phyloP scores from a whole-genome alignment of 345 rosid genomes.

The Theobroma cacao region DNA sequence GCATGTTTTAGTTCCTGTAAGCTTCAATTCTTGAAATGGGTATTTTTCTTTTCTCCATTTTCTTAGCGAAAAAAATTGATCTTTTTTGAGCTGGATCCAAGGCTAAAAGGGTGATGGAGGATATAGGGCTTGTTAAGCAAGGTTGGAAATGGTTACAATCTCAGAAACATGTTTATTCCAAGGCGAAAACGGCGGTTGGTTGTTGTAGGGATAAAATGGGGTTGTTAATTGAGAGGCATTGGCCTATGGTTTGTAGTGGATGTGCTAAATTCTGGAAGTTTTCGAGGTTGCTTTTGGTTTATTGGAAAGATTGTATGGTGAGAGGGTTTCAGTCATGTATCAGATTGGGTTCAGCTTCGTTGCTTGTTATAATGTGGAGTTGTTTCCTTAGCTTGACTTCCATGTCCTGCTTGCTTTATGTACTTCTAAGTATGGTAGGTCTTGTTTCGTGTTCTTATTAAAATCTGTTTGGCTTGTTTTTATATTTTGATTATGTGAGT shows the following conservation, averaged over 20 bases:
- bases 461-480: neutral
- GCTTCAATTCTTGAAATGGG: neutral
- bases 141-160: slow-evolving; percentile 86
- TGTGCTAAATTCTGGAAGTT: slow-evolving; percentile 46
- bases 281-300: slow-evolving; percentile 42
- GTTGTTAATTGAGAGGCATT: slow-evolving; percentile 63
- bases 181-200: slow-evolving; percentile 36
- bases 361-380: slow-evolving; percentile 96
- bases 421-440: slow-evolving; percentile 85
- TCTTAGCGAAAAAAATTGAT: neutral
- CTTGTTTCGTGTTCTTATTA: slow-evolving; percentile 7
- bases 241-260: slow-evolving; percentile 83
- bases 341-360: slow-evolving; percentile 77
- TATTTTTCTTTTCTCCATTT: neutral
- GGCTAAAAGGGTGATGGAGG: slow-evolving; percentile 52
- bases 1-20: slow-evolving; percentile 1
- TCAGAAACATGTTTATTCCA: slow-evolving; percentile 55
- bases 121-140: slow-evolving; percentile 80
- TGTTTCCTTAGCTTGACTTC: slow-evolving; percentile 97
- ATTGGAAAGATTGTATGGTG: slow-evolving; percentile 67
- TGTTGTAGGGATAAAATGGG: slow-evolving; percentile 54
- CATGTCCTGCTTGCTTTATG: slow-evolving; percentile 77
- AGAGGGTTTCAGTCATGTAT: slow-evolving; percentile 70
- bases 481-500: neutral
- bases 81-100: neutral